Conservation (phyloP, 2,329 filamentous ascomycete genomes). For the Whalleya microplaca region DNA sequence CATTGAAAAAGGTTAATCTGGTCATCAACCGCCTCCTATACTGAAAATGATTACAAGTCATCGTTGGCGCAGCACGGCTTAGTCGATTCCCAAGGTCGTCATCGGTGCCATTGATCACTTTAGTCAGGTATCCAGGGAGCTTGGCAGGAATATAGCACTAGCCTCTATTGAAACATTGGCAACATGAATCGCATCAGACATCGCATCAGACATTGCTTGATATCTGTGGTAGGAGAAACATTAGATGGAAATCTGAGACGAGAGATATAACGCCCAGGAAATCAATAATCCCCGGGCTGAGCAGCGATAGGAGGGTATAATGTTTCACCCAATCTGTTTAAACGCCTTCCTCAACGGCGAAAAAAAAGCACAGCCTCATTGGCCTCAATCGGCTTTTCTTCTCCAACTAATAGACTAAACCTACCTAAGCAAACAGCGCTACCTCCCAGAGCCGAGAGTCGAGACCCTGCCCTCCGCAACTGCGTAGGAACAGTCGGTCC, state of each 20-base stretch:
- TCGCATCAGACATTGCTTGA: not conserved
- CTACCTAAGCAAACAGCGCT: not conserved
- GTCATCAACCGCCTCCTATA: not conserved
- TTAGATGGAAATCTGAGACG: not conserved
- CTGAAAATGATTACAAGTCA: not conserved
- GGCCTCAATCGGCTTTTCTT: constrained; percentile 24
- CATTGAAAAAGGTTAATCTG: not conserved
- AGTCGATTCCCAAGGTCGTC: not conserved
- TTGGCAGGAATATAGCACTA: no score
- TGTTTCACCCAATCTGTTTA: not conserved
- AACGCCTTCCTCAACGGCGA: not conserved
- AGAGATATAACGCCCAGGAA: constrained; percentile 3
- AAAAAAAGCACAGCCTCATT: constrained; percentile 33
- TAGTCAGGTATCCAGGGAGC: not conserved
- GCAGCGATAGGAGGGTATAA: not conserved
- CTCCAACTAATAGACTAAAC: no score
- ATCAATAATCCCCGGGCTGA: constrained; percentile 5
- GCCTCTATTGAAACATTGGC: not conserved
- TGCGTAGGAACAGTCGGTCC: no score
- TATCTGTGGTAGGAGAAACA: not conserved
- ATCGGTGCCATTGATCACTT: not conserved
- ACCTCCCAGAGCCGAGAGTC: no score
- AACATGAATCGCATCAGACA: constrained; percentile 4
- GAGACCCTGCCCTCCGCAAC: no score
- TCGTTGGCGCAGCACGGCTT: not conserved